phyloP scores from a whole-genome alignment of 345 rosid species.

The Citrus mangshanensis region DNA sequence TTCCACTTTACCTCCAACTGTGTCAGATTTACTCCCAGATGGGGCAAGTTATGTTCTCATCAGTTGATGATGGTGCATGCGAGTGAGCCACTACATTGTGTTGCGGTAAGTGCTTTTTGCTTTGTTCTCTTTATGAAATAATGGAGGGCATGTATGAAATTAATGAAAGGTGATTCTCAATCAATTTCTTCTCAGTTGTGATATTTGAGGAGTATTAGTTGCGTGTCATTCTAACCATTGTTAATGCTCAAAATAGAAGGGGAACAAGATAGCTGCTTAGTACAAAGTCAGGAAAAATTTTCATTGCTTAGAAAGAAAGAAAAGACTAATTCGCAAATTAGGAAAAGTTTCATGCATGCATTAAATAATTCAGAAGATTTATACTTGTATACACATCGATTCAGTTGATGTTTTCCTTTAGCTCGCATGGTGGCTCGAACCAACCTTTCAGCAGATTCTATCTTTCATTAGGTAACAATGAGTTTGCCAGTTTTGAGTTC shows the following conservation, averaged over 20 bases:
- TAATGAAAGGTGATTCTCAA: background rate
- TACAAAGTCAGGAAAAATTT: background rate
- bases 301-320: background rate
- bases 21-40: slow-evolving; percentile 32
- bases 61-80: slow-evolving; percentile 16
- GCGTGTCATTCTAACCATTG: background rate
- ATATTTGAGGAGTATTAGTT: background rate
- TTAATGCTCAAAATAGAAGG: background rate
- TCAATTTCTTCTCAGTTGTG: background rate
- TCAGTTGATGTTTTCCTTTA: background rate
- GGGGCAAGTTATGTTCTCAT: slow-evolving; percentile 43
- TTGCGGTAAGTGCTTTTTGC: background rate
- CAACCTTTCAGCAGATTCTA: background rate
- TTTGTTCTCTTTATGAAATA: background rate
- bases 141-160: background rate
- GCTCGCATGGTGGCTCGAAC: background rate
- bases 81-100: background rate
- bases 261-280: background rate
- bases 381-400: background rate
- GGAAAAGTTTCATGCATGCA: background rate
- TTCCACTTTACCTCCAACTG: slow-evolving; percentile 33
- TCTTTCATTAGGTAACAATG: background rate
- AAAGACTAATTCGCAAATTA: background rate
- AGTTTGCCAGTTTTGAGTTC: background rate
- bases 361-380: background rate